A percentile compares a stretch with the other conserved stretches of the same genome.
Conservation (phyloP, 257 asterid species). For the Ilex asprella region DNA sequence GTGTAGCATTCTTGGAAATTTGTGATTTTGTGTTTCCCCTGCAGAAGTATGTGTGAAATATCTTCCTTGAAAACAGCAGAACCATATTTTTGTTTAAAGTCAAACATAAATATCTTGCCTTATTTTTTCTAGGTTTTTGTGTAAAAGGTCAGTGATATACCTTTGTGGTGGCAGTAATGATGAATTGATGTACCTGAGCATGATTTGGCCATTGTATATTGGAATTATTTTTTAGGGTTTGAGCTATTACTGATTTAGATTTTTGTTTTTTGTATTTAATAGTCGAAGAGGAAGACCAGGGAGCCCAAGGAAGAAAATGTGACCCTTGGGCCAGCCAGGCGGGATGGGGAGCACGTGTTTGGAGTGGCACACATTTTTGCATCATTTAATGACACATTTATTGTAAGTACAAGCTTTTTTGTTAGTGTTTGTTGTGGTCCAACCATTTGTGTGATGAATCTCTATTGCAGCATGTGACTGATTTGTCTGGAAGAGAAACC, state of each 20-base stretch:
- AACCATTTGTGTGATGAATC: neutral
- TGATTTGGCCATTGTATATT: too few species aligned
- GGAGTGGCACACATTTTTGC: slow-evolving; percentile 96
- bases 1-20: too few species aligned
- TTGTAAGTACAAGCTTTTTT: slow-evolving; percentile 31
- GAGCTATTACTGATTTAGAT: neutral
- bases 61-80: too few species aligned
- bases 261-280: neutral
- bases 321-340: slow-evolving; percentile 70
- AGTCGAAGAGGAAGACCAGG: slow-evolving; percentile 75
- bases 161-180: too few species aligned
- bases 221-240: neutral
- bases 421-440: neutral
- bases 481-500: slow-evolving; percentile 87
- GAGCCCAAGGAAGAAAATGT: slow-evolving; percentile 86
- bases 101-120: too few species aligned
- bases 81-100: too few species aligned
- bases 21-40: too few species aligned
- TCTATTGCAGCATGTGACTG: slow-evolving; percentile 78
- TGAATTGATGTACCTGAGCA: too few species aligned
- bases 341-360: slow-evolving; percentile 75
- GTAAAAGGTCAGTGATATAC: too few species aligned
- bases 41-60: too few species aligned
- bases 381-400: slow-evolving; percentile 85
- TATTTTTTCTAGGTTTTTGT: too few species aligned